Evolutionary conservation across 805 yeast species (phyloP).

Genomic region (Ogataea ramenticola): DNA sequence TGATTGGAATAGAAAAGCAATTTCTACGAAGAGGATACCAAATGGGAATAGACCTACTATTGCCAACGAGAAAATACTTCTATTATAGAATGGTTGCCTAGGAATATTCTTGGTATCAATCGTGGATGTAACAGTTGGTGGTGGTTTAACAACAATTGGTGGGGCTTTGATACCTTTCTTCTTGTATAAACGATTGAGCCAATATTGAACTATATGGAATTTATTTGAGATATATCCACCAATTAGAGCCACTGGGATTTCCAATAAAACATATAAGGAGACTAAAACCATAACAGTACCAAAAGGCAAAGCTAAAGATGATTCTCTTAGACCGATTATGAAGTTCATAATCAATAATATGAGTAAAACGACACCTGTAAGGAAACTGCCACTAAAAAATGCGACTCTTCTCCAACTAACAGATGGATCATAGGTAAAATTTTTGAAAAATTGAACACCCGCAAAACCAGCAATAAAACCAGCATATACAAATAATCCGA

Average conservation of each 20-base stretch:
- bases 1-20: constrained; percentile 64
- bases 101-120: constrained; percentile 18
- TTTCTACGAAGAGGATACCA: constrained; percentile 72
- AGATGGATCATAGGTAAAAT: constrained; percentile 38
- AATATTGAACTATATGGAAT: constrained; percentile 12
- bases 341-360: constrained; percentile 52
- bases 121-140: constrained; percentile 5
- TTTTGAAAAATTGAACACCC: constrained; percentile 56
- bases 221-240: constrained; percentile 51
- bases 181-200: constrained; percentile 4
- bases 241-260: constrained; percentile 64
- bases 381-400: constrained; percentile 39
- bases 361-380: constrained; percentile 41
- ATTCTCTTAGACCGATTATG: constrained; percentile 69
- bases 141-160: constrained; percentile 1
- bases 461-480: constrained; percentile 71
- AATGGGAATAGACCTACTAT: constrained; percentile 72
- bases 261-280: constrained; percentile 54
- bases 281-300: constrained; percentile 60
- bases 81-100: constrained; percentile 30
- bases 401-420: constrained; percentile 32
- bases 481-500: constrained; percentile 55
- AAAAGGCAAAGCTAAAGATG: constrained; percentile 73
- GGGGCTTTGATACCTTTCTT: constrained; percentile 4
- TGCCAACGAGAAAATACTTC: constrained; percentile 27